phyloP scores from a whole-genome alignment of 805 yeast species.

The Metschnikowia borealis region DNA sequence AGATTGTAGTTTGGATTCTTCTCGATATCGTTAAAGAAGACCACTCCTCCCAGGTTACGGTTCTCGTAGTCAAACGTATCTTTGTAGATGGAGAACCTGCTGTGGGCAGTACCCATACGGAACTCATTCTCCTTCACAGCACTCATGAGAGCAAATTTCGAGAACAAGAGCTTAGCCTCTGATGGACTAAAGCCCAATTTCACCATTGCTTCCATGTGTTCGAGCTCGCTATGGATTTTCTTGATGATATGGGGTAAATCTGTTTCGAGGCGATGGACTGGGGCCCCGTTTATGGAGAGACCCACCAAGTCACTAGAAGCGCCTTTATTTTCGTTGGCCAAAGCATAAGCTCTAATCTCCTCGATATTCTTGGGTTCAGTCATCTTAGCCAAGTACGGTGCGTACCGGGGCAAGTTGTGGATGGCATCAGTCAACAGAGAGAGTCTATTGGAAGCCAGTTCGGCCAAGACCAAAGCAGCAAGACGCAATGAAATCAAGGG shows the following conservation, averaged over 20 bases:
- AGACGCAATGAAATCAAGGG: constrained; percentile 8
- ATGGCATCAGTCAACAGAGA: constrained; percentile 3
- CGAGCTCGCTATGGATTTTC: constrained; percentile 30
- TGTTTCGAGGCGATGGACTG: constrained; percentile 43
- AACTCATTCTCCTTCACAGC: constrained; percentile 38
- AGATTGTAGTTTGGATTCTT: constrained; percentile 50
- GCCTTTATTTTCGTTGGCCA: constrained; percentile 35
- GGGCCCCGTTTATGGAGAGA: constrained; percentile 67
- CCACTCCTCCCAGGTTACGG: constrained; percentile 37
- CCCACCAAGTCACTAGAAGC: constrained; percentile 41
- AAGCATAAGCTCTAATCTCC: constrained; percentile 18
- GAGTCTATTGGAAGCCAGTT: not conserved
- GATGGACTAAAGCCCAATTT: constrained; percentile 26
- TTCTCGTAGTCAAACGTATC: constrained; percentile 19
- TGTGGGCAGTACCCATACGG: constrained; percentile 32
- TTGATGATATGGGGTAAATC: constrained; percentile 42
- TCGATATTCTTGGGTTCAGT: constrained; percentile 1
- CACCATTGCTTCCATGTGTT: constrained; percentile 21
- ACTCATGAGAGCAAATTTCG: constrained; percentile 37
- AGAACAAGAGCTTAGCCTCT: constrained; percentile 32
- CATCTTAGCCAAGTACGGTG: constrained; percentile 8
- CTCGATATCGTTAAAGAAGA: constrained; percentile 78
- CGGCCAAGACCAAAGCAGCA: constrained; percentile 8
- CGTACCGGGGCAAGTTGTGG: constrained; percentile 13
- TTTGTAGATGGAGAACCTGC: constrained; percentile 31